phyloP scores from a whole-genome alignment of 768 basidiomycete species.

The Trametes cingulata region DNA sequence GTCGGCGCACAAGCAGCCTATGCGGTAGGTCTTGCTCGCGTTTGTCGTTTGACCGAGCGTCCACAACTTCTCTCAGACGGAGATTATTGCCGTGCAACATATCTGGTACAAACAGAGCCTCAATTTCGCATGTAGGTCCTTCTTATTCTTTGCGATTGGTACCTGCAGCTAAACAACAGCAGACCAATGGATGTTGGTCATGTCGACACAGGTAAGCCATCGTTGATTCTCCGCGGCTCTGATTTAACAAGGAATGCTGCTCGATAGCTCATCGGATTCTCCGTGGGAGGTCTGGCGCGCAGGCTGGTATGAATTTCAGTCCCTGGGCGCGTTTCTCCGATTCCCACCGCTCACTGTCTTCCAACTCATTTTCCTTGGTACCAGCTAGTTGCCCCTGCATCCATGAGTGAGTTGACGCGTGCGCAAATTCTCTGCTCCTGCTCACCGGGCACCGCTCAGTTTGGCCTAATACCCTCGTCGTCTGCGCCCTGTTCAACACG shows the following conservation, averaged over 20 bases:
- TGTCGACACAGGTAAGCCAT: constrained; percentile 29
- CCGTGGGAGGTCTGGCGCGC: constrained; percentile 37
- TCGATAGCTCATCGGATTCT: constrained; percentile 30
- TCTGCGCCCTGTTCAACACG: constrained; percentile 73
- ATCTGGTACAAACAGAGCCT: constrained; percentile 70
- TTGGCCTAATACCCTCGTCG: constrained; percentile 73
- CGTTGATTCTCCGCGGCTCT: not conserved
- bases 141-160: too few relatives aligned
- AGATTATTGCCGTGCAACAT: constrained; percentile 74
- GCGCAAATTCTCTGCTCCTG: not conserved
- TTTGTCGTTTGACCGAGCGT: not conserved
- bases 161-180: not conserved
- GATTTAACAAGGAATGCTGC: not conserved
- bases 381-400: constrained; percentile 27
- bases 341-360: not conserved
- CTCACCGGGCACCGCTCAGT: constrained; percentile 38
- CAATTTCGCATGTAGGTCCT: constrained; percentile 57
- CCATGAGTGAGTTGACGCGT: constrained; percentile 29
- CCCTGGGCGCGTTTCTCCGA: constrained; percentile 27
- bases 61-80: constrained; percentile 41
- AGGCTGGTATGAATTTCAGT: constrained; percentile 29
- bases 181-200: constrained; percentile 34
- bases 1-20: constrained; percentile 65
- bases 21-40: constrained; percentile 40
- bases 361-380: not conserved